Percentiles rank a stretch among this genome's conserved stretches.
Evolutionary conservation across 139 green algal species (phyloP).

Genomic region (Chlorella sp.): DNA sequence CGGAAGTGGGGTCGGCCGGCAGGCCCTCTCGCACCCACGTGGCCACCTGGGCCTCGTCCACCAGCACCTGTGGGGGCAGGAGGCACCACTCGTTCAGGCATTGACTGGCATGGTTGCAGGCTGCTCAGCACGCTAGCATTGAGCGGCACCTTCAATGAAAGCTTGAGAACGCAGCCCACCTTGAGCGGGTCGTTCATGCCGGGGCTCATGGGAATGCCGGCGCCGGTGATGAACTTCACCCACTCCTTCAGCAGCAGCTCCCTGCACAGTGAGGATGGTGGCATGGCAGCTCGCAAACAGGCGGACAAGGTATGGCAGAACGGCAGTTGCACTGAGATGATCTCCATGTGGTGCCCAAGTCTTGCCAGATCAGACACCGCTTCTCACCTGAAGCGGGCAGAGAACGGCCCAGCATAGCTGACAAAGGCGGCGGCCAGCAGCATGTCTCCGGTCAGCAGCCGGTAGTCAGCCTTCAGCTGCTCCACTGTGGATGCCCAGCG

Average conservation of each 20-base stretch:
- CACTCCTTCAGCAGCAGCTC: conserved; percentile 26
- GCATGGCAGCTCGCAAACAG: too few species aligned
- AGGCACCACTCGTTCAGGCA: too few species aligned
- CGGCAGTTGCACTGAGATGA: too few species aligned
- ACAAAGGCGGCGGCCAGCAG: conserved; percentile 89
- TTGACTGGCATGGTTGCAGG: too few species aligned
- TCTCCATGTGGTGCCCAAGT: too few species aligned
- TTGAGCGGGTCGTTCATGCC: conserved; percentile 58
- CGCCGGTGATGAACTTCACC: conserved; percentile 13
- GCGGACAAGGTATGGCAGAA: too few species aligned
- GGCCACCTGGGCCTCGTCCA: conserved; percentile 64
- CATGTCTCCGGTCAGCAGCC: conserved; percentile 77
- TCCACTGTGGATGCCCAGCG: conserved; percentile 87
- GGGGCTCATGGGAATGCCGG: conserved; percentile 58
- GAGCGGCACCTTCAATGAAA: too few species aligned
- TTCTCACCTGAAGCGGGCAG: conserved; percentile 61
- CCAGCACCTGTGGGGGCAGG: conserved; percentile 48
- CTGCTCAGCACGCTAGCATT: too few species aligned
- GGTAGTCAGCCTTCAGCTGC: conserved; percentile 64
- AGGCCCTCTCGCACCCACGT: conserved; percentile 89
- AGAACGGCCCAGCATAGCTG: conserved; percentile 91
- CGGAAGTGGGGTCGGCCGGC: conserved; percentile 79
- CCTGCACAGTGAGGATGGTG: conserved; percentile 8
- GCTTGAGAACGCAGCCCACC: not conserved
- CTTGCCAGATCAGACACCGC: too few species aligned